Base-by-base conservation (phyloP, 164 flowering plant genomes). In the Chimonanthus praecox region DNA sequence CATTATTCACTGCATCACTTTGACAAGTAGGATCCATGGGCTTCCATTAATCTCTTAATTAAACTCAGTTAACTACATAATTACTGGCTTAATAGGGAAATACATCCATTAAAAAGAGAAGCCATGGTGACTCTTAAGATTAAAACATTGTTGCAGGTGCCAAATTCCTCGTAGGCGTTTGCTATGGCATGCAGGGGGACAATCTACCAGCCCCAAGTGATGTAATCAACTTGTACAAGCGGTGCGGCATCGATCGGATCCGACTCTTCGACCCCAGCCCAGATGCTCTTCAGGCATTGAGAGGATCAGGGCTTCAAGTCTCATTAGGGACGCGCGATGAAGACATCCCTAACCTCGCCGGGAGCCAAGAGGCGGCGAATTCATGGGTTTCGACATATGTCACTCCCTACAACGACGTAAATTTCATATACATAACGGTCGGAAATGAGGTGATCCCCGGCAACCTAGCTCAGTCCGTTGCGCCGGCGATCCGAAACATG, bases 381-480 rank as follows among this genome's bases (percentile, higher is more conserved):
- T 0, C 49, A 4, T 80, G 78, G 80, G 75, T 80, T 51, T 2
- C 18, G 1, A 58, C 2, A 5, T 51, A 80, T 67, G 49, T 80
- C 47, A n/a, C 15, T 43, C 9, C 62, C 1, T 74, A 77, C 18
- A 60, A 69, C 2, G 50, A 71, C 20, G 79, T 80, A 43, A 70
- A 15, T 21, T 63, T 80, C 54, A 62, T 51, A 4, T 74, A 80
- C 49, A 58, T 80, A 8, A 33, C 62, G 10, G 80, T 72, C 18
- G 82, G 82, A 13, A 77, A 77, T 49, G 79, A 80, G 67, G 71
- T 64, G 18, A 74, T 77, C 7, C 75, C 77, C 0, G 77, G 76
- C 15, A 18, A 48, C 5, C 10, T 5, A 5, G 63, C 79, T 4
- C 60, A 48, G 46, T 62, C 3, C 20, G 72, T 76, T 3, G 71